Base-by-base conservation (phyloP, 768 basidiomycete genomes). In the Boletales sp. region DNA sequence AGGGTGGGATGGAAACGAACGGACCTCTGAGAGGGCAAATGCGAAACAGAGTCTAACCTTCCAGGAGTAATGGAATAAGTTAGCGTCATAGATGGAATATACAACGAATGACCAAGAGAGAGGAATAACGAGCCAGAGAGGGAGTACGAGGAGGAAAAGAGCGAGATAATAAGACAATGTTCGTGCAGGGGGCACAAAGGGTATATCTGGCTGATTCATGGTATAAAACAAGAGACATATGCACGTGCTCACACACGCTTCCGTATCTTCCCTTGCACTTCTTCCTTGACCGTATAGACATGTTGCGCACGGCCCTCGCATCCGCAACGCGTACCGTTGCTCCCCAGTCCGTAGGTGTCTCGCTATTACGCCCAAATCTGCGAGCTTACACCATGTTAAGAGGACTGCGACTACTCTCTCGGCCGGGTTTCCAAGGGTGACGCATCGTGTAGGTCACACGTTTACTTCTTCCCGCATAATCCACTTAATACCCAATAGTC, bases 381-480 rank as follows among this genome's bases (percentile, higher is more conserved):
- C 11, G 15, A 11, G 14, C 54, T 54, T 19, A 60, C 50, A 51
- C 37, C 48, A 19, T 36, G 47, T 47, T 21, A 65, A 87, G 85
- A 77, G 87, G 65, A 65, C 79, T 45, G 89, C 86, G 32, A 88
- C 88, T 21, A 87, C 87, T 29, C 77, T 89, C 54, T 80, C 90
- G 37, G 84, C 87, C 51, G 86, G 84, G 30, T 90, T 87, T 71
- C 86, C 90, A 54, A 83, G 77, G 68, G 80, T 88, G 51, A 76
- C 84, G 9, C 78, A 84, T 58, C 78, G 84, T 63, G 90, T 90
- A 65, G 47, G 78, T 73, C 53, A 50, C 31, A 49, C 17, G 32
- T 38, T 11, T 35, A 47, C 44, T 50, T 10, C 29, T 42, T 41
- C 42, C 13, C 1, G 2, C 29, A 51, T 58, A 40, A 45, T 27